Base-by-base conservation (phyloP, 2,329 filamentous ascomycete genomes). In the Hymenoscyphus repandus region DNA sequence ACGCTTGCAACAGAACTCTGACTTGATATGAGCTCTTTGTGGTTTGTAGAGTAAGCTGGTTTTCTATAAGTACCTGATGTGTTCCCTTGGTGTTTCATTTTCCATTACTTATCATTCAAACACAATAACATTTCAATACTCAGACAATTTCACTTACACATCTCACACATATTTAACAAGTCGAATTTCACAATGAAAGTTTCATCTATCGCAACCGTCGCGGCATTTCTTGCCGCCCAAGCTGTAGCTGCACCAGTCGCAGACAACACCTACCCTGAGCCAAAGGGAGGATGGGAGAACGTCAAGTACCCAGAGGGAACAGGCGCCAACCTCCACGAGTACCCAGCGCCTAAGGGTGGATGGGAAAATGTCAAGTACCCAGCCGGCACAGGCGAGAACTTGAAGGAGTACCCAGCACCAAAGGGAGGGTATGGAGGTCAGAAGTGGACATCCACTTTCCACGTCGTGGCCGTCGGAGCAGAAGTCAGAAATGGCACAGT, bases 381-480 rank as follows among this genome's bases (percentile, higher is more conserved):
- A 12, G 32, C 46, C 31, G 27, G 34, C 9, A 49, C 48, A 5
- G 47, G 49, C n/a, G 22, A 40, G 15, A 47, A 45, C 41, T 20
- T 49, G 17, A 22, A 37, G 13, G 38, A 34, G 13, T 52, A 58
- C 38, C 53, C 54, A 37, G 37, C 58, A 12, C 57, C 58, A 2
- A 45, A 49, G 9, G 55, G 52, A 32, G 57, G 55, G 5, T 59
- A 52, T 52, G 47, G 54, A 31, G 15, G 45, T 38, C 10, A 27
- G 12, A 50, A 47, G 46, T 78, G 76, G 67, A 75, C 73, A 43
- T 72, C 70, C 32, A 71, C 68, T 45, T 76, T 70, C 65, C 57
- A 69, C 31, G 64, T 77, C 51, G 65, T 70, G 39, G 75, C 76
- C 22, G 69, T 65, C 1, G 73, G 74, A 1, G 68, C 73, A 30